Conservation (phyloP, 2,329 filamentous ascomycete species). For the Paracorniculantispora psalliotae region DNA sequence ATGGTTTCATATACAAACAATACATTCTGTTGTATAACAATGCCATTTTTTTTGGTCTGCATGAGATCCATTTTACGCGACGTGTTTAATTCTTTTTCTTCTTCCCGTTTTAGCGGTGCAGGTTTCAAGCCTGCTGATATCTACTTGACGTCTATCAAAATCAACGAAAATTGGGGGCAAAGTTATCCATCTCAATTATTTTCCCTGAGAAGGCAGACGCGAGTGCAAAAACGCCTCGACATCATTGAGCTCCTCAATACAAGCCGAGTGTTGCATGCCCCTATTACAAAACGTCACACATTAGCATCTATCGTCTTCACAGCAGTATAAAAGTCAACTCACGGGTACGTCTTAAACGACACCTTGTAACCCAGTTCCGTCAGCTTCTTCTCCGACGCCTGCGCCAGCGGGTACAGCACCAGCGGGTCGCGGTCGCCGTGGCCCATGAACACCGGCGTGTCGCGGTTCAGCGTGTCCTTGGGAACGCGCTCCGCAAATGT, state of each 20-base stretch:
- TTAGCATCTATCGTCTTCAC: too few species aligned
- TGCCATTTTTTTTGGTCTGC: too few species aligned
- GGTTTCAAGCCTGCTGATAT: not conserved
- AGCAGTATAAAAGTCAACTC: slow-evolving; percentile 32
- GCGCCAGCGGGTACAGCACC: slow-evolving; percentile 64
- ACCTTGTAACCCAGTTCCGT: slow-evolving; percentile 68
- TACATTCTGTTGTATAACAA: too few species aligned
- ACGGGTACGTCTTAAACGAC: slow-evolving; percentile 71
- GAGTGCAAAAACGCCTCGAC: slow-evolving; percentile 57
- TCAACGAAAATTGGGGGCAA: not conserved
- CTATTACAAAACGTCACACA: too few species aligned
- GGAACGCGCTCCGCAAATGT: slow-evolving; percentile 41
- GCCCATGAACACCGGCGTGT: slow-evolving; percentile 78
- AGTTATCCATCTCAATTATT: not conserved
- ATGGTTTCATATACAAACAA: too few species aligned
- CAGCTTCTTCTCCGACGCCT: slow-evolving; percentile 60
- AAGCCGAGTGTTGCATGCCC: slow-evolving; percentile 70
- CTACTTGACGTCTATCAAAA: not conserved
- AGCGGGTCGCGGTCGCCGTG: slow-evolving; percentile 73
- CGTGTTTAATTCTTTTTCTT: too few species aligned
- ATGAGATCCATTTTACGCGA: too few species aligned
- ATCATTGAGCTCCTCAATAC: slow-evolving; percentile 73
- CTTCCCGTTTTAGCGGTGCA: too few species aligned
- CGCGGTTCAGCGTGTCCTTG: slow-evolving; percentile 41
- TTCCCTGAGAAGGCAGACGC: slow-evolving; percentile 36